These are phyloP conservation scores for Psilocybe mexicana DNA, from an alignment of 1,284 basidiomycete genomes.

Conservation along the genomic window DNA sequence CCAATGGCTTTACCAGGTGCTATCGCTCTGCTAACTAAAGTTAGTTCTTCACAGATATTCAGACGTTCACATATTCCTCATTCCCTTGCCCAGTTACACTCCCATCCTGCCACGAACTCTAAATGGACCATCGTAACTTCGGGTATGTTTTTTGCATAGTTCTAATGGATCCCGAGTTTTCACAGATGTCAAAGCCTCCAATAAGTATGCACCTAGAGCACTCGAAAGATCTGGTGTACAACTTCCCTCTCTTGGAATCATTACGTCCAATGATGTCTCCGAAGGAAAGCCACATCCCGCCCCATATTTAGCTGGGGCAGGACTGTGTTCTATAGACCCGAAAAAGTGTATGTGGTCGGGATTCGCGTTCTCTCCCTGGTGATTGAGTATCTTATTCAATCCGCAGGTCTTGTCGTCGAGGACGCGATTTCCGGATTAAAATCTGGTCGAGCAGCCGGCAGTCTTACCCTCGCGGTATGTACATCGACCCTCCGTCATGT, in stretches of 20 bases:
- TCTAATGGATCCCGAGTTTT: neutral
- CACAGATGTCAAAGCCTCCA: conserved; percentile 52
- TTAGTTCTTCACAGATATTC: conserved; percentile 22
- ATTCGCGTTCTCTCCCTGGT: neutral
- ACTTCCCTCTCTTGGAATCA: conserved; percentile 52
- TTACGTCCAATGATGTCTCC: conserved; percentile 75
- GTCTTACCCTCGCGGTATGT: conserved; percentile 74
- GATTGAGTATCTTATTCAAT: neutral
- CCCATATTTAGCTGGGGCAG: conserved; percentile 72
- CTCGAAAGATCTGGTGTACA: conserved; percentile 60
- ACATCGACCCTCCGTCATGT: conserved; percentile 70
- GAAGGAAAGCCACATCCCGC: conserved; percentile 82
- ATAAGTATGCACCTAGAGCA: conserved; percentile 63
- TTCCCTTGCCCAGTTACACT: conserved; percentile 12
- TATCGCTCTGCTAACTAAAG: conserved; percentile 47
- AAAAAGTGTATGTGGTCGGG: conserved; percentile 45
- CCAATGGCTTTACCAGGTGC: conserved; percentile 58
- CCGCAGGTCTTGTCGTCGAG: conserved; percentile 75
- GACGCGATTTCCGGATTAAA: conserved; percentile 81
- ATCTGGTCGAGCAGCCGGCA: conserved; percentile 74
- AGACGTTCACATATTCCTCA: neutral
- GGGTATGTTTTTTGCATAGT: conserved; percentile 38
- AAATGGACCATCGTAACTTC: conserved; percentile 79
- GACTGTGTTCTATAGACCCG: conserved; percentile 47
- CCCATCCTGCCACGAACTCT: conserved; percentile 13